phyloP scores from a whole-genome alignment of 257 asterid genomes.

The Solanum lycopersicoides region DNA sequence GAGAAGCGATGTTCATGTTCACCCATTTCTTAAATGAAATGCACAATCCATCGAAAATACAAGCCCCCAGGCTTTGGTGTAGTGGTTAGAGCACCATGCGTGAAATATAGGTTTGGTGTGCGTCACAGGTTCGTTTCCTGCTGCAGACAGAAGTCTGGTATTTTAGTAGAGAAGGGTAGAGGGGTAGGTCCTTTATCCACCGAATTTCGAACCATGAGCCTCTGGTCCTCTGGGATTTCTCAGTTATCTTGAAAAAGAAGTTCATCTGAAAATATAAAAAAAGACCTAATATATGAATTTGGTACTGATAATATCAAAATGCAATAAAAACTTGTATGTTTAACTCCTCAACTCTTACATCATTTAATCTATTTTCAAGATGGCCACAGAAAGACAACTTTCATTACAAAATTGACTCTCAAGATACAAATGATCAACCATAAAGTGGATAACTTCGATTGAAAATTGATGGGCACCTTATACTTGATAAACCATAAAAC shows the following conservation, averaged over 20 bases:
- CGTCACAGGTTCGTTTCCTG: not conserved
- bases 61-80: not conserved
- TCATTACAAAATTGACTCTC: not conserved
- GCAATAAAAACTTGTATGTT: not conserved
- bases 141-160: not conserved
- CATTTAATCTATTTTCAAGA: not conserved
- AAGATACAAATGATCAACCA: not conserved
- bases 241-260: not conserved
- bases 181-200: not conserved
- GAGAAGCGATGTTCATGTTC: not conserved
- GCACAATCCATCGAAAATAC: not conserved
- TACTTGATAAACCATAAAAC: not conserved
- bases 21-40: not conserved
- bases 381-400: not conserved
- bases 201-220: not conserved
- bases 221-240: not conserved
- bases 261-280: not conserved
- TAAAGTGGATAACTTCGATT: not conserved
- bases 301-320: not conserved
- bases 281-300: not conserved
- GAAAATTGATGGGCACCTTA: not conserved
- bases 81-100: not conserved
- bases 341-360: not conserved
- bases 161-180: not conserved
- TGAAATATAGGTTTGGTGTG: not conserved